A percentile compares a stretch with the other conserved stretches of the same genome.
phyloP scores from a whole-genome alignment of 2,329 filamentous ascomycete genomes.

The Neurospora sp. region DNA sequence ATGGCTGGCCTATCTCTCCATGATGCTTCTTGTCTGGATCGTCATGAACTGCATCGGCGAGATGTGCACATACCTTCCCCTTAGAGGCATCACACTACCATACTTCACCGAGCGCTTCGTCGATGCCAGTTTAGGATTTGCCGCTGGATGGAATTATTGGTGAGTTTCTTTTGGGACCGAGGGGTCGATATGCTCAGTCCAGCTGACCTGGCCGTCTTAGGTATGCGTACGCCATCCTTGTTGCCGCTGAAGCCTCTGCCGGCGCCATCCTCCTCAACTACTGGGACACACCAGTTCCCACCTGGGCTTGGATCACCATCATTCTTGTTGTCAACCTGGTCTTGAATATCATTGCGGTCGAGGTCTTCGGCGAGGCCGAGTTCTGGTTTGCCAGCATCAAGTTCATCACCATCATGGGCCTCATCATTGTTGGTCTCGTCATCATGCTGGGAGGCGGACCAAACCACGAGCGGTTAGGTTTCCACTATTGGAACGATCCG shows the following conservation, averaged over 20 bases:
- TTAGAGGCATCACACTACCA: slow-evolving; percentile 46
- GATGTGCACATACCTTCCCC: slow-evolving; percentile 44
- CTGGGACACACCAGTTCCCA: slow-evolving; percentile 42
- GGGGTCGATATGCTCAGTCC: not conserved
- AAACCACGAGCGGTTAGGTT: slow-evolving; percentile 37
- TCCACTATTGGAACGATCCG: slow-evolving; percentile 38
- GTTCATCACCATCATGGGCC: slow-evolving; percentile 46
- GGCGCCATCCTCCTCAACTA: slow-evolving; percentile 50
- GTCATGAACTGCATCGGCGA: slow-evolving; percentile 47
- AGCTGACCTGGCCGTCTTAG: not conserved
- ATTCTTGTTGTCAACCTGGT: slow-evolving; percentile 43
- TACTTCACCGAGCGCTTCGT: slow-evolving; percentile 48
- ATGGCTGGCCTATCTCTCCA: slow-evolving; percentile 56
- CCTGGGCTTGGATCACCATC: slow-evolving; percentile 51
- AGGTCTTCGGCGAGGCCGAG: slow-evolving; percentile 51
- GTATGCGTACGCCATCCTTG: slow-evolving; percentile 49
- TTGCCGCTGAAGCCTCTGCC: slow-evolving; percentile 49
- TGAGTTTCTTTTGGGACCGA: not conserved
- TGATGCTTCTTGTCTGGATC: slow-evolving; percentile 44
- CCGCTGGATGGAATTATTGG: slow-evolving; percentile 52
- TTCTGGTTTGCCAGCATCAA: slow-evolving; percentile 54
- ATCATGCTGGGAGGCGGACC: slow-evolving; percentile 48
- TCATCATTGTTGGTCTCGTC: slow-evolving; percentile 46
- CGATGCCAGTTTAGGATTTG: slow-evolving; percentile 46
- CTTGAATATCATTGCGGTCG: slow-evolving; percentile 48